A percentile compares a stretch with the other conserved stretches of the same genome.
Conservation (phyloP, 805 yeast species). For the Metschnikowia orientalis region DNA sequence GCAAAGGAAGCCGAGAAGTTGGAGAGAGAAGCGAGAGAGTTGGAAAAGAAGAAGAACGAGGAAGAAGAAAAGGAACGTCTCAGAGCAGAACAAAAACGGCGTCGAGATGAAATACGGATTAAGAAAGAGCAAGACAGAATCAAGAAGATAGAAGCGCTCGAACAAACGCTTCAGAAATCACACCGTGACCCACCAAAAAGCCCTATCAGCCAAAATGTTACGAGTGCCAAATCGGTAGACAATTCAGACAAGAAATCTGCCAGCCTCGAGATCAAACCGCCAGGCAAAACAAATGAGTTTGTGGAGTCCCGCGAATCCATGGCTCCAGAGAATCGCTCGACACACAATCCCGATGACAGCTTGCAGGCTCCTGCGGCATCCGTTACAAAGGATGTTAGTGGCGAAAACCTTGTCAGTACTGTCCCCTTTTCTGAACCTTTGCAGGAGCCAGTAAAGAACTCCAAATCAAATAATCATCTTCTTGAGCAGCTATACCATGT, state of each 20-base stretch:
- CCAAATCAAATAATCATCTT: slow-evolving; percentile 21
- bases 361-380: too few relatives aligned
- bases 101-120: slow-evolving; percentile 35
- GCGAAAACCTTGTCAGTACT: too few relatives aligned
- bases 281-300: slow-evolving; percentile 1
- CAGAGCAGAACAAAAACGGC: slow-evolving; percentile 35
- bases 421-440: too few relatives aligned
- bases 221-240: slow-evolving; percentile 10
- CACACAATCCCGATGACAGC: too few relatives aligned
- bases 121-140: slow-evolving; percentile 47
- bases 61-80: slow-evolving; percentile 31
- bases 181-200: slow-evolving; percentile 19
- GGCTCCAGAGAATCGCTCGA: too few relatives aligned
- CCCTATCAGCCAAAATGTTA: slow-evolving; percentile 13
- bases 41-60: slow-evolving; percentile 29
- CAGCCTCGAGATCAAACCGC: slow-evolving; percentile 1
- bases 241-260: too few relatives aligned
- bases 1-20: slow-evolving; percentile 61
- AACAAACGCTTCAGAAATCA: too few relatives aligned
- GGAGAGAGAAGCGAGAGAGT: slow-evolving; percentile 51
- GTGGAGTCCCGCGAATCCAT: too few relatives aligned
- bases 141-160: slow-evolving; percentile 36
- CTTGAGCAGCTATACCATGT: slow-evolving; percentile 35
- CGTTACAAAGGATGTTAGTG: too few relatives aligned
- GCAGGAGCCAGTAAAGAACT: background rate